Base-by-base conservation (phyloP, 1,284 basidiomycete genomes). In the Cryptococcus jaspeensis region DNA sequence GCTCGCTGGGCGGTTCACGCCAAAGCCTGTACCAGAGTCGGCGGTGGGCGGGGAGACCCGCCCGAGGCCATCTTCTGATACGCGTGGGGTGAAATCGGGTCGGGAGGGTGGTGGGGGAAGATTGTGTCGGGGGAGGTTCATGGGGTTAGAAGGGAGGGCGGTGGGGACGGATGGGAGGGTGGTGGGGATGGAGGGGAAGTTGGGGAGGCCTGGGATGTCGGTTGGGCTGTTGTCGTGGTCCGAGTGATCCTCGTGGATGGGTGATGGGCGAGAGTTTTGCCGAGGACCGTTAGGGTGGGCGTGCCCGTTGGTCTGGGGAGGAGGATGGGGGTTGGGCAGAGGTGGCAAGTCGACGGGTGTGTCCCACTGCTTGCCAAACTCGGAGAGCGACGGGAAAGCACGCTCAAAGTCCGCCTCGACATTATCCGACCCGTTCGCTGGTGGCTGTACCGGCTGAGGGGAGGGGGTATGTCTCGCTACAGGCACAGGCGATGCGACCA, bases 291-390 rank as follows among this genome's bases (percentile, higher is more conserved):
- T 50, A 11, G 37, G 25, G 8, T 23, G 35, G 5, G 11, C 36
- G 38, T 47, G 39, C 6, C 16, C 16, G 28, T 22, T 58, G 9
- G 41, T 23, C 16, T 32, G 4, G 9, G 28, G 44, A 2, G 28
- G 45, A 25, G 45, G 32, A 18, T 47, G 32, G 32, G 45, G 23
- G 23, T 45, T 51, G 9, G 53, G 53, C 12, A 59, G 47, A 51
- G 35, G 15, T 9, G 28, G 28, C 28, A 32, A 9, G 3, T 32
- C 37, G 5, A n/a, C 42, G 5, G 67, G 64, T 5, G 53, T 54
- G 35, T 63, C 67, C 54, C 71, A 76, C 48, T 72, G 70, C 50
- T 72, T 73, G 44, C 69, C 71, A 57, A 78, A 72, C 18, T 75
- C 72, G 53, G 61, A 67, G 18, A 78, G 56, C 2, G 75, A 74